Base-by-base conservation (phyloP, 805 yeast genomes). In the Blastobotrys peoriensis region DNA sequence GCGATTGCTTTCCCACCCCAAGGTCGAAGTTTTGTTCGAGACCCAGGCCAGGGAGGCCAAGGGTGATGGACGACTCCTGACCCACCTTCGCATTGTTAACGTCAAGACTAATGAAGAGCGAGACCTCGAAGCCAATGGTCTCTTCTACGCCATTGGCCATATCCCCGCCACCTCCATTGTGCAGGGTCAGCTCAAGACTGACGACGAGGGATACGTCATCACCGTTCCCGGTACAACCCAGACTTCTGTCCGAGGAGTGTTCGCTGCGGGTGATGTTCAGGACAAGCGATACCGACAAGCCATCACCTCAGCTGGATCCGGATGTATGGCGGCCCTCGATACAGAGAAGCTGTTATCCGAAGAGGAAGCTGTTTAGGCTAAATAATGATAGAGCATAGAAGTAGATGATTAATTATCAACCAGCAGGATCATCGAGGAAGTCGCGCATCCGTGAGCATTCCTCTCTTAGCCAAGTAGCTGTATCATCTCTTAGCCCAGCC, bases 231-330 rank as follows among this genome's bases (percentile, higher is more conserved):
- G 98, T 51, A 72, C 95, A 17, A 71, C 98, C 15, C 68, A 72
- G 57, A 93, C 98, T 39, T 80, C 94, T 10, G 77, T 91, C 48
- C 78, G 76, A 60, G 98, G 97, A 64, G 86, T 93, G 50, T 93
- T 84, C 57, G 98, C 98, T 49, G 98, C 98, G 48, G 98, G 98
- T 70, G 98, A 93, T 63, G 98, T 93, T 46, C 98, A 93, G 70
- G 98, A 93, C 70, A 83, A 86, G 67, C 79, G 78, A 65, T 93
- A 91, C 70, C 86, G 98, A 80, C 98, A 93, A 74, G 98, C 98
- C 47, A 87, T 93, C 63, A 93, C 98, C 35, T 88, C 97, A 65
- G 98, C 98, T n/a, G 98, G 98, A 62, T 77, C 96, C 52, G 98
- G 98, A 52, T 93, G 98, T 76, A 91, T 89, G 97, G 98, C 98